Evolutionary conservation across 768 basidiomycete species (phyloP), one percentile per base, ranked within the genome.

Genomic region (Rhizopogon vulgaris): DNA sequence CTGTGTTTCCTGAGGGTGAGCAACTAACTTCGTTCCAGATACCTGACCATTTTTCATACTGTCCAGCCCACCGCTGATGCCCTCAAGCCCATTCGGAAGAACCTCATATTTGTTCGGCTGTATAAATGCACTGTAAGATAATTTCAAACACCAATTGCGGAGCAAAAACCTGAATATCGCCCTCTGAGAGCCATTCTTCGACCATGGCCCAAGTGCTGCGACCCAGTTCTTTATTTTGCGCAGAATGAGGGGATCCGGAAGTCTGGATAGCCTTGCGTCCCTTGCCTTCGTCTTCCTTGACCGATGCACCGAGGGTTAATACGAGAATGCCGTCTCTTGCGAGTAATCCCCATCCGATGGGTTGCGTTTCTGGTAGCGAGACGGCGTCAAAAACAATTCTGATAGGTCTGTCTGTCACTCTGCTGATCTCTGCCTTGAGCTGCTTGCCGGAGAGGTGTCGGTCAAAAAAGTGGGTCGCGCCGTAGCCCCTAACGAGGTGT

Each of bases 21-120:
- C 71, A 6, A 79, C 66, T 14, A 78, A 58, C 58, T 79, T 79
- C 12, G 55, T 60, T 3, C 71, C 77, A 18, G 73, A 76, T 22
- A 77, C 64, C 52, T 71, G 54, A 10, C 71, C 64, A 4, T 56
- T 54, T 58, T 60, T 61, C 58, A 78, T 41, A 52, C 61, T 61
- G 40, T 70, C 61, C 24, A 79, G 54, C 3, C 72, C 76, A 11
- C 47, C 64, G 0, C 52, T 38, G 10, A 78, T 66, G 6, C 69
- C 75, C 5, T 57, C 49, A 1, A 79, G 62, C 2, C 78, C 77
- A 18, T 62, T 57, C 0, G 71, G 66, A 10, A 79, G 59, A 12
- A 75, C 59, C 56, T 78, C 71, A 6, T 69, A 54, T 12, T 64
- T 61, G 55, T 69, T 71, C 1, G 78, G 73, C 74, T 73, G 42